A percentile compares a stretch with the other conserved stretches of the same genome.
phyloP scores from a whole-genome alignment of 345 rosid genomes.

The Acer saccharum region DNA sequence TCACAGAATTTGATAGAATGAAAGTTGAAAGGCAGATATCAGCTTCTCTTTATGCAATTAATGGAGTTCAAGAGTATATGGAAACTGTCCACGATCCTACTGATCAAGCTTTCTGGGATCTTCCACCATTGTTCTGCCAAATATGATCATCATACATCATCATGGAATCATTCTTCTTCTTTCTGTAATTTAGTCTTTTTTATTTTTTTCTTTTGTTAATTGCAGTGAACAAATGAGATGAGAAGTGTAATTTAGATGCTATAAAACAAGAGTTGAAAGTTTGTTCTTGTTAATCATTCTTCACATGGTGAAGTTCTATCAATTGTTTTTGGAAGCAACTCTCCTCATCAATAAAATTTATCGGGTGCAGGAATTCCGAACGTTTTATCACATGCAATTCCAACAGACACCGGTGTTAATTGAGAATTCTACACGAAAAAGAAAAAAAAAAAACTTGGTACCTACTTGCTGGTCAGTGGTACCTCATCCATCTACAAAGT shows the following conservation, averaged over 20 bases:
- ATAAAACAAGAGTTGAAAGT: too few relatives aligned
- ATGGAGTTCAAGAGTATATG: conserved; percentile 68
- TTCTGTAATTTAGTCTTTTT: not conserved
- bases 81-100: conserved; percentile 48
- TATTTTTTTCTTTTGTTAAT: not conserved
- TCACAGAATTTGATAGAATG: conserved; percentile 68
- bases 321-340: conserved; percentile 9
- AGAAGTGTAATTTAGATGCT: not conserved
- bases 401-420: too few relatives aligned
- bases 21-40: conserved; percentile 74
- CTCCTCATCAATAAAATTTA: not conserved
- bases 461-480: too few relatives aligned
- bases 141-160: conserved; percentile 6
- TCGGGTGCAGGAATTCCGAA: too few relatives aligned
- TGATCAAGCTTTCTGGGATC: conserved; percentile 68
- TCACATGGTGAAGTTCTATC: not conserved
- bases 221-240: not conserved
- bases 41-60: conserved; percentile 68
- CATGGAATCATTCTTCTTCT: not conserved
- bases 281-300: not conserved
- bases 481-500: not conserved
- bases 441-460: too few relatives aligned
- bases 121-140: conserved; percentile 49
- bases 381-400: too few relatives aligned
- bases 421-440: too few relatives aligned